Evolutionary conservation across 805 yeast species (phyloP).

Genomic region (Priceomyces fermenticarens): DNA sequence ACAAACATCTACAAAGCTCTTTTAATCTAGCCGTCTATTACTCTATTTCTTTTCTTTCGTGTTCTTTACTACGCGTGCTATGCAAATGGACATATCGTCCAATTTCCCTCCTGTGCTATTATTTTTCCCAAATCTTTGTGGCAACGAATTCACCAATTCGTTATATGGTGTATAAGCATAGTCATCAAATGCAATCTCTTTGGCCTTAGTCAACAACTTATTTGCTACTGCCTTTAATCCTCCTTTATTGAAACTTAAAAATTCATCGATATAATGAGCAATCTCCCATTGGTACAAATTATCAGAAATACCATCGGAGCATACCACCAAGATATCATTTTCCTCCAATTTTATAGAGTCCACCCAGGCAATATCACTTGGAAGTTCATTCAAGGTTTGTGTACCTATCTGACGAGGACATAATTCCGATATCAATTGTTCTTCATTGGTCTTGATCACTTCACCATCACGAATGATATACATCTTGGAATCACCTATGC

Average conservation of each 20-base stretch:
- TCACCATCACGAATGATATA: slow-evolving; percentile 47
- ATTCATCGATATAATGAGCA: slow-evolving; percentile 32
- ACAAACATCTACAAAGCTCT: too few species aligned
- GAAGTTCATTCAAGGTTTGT: slow-evolving; percentile 38
- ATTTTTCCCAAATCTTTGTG: slow-evolving; percentile 26
- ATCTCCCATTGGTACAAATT: slow-evolving; percentile 51
- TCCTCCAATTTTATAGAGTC: slow-evolving; percentile 36
- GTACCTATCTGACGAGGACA: slow-evolving; percentile 59
- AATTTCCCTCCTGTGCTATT: slow-evolving; percentile 50
- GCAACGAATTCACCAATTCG: slow-evolving; percentile 45
- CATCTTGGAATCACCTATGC: slow-evolving; percentile 52
- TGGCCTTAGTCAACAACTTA: slow-evolving; percentile 40
- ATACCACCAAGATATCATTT: slow-evolving; percentile 43
- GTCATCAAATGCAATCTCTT: slow-evolving; percentile 50
- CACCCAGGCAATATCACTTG: slow-evolving; percentile 48
- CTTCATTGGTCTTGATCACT: slow-evolving; percentile 41
- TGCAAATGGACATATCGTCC: slow-evolving; percentile 52
- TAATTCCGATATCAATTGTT: slow-evolving; percentile 42
- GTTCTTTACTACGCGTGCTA: slow-evolving; percentile 38
- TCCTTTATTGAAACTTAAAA: slow-evolving; percentile 22
- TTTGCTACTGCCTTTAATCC: slow-evolving; percentile 39
- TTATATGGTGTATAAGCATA: slow-evolving; percentile 53
- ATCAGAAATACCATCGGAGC: slow-evolving; percentile 56
- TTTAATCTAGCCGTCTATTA: too few species aligned
- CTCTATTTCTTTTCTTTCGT: background rate